Conservation (phyloP, 495 filamentous ascomycete species). For the Neurospora sp. region DNA sequence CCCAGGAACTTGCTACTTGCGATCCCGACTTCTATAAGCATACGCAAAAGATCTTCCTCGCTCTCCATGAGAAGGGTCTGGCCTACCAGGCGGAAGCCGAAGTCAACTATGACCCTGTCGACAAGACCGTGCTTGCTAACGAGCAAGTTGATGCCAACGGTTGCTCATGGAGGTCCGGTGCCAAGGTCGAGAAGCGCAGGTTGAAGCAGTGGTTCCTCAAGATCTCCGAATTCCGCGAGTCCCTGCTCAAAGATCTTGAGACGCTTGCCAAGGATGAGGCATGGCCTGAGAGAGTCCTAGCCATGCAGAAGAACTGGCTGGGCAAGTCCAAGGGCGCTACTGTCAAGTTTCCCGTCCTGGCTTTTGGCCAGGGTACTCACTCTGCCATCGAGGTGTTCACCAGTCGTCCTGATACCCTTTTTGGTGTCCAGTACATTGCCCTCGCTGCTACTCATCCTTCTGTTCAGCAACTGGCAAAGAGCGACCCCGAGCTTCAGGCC, state of each 20-base stretch:
- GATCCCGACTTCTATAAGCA: constrained; percentile 78
- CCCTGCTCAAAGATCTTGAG: constrained; percentile 64
- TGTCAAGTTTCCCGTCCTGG: constrained; percentile 54
- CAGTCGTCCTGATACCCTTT: constrained; percentile 73
- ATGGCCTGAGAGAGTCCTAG: constrained; percentile 74
- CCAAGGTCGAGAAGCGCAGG: constrained; percentile 67
- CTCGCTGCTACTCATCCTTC: constrained; percentile 64
- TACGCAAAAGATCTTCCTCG: constrained; percentile 75
- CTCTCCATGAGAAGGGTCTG: constrained; percentile 57
- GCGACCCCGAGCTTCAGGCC: constrained; percentile 47
- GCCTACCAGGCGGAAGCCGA: constrained; percentile 71
- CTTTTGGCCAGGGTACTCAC: constrained; percentile 23
- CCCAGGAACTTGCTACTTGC: constrained; percentile 74
- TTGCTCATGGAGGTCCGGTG: constrained; percentile 78
- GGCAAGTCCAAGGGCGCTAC: constrained; percentile 65
- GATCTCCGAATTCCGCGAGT: constrained; percentile 67
- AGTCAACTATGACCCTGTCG: constrained; percentile 85
- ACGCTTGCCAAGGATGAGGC: constrained; percentile 45
- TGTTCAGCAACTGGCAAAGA: constrained; percentile 49
- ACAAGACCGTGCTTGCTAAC: constrained; percentile 82
- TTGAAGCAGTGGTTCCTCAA: constrained; percentile 87
- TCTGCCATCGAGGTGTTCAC: constrained; percentile 65
- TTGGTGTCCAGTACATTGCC: constrained; percentile 76
- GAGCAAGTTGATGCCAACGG: constrained; percentile 83
- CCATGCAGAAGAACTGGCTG: constrained; percentile 86